Evolutionary conservation across 345 rosid species (phyloP), one percentile per base, ranked within the genome.

Genomic region (Bretschneidera sinensis): DNA sequence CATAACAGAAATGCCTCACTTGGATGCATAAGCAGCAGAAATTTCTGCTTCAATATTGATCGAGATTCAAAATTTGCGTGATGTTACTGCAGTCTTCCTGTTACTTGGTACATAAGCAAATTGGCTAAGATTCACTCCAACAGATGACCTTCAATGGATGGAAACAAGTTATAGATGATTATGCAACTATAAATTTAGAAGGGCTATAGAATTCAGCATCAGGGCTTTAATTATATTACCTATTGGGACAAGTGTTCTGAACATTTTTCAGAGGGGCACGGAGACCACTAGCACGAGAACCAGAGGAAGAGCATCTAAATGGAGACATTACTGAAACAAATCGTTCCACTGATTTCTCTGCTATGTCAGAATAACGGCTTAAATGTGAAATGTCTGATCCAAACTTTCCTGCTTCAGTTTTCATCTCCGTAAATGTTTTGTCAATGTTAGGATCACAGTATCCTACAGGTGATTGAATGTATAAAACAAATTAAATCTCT

Each of bases 211-310:
- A 17, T 17, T 16, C 19, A n/a, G n/a, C 49, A 51, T 31, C 22
- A 54, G 54, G 65, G 43, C n/a, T 43, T 28, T 17, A 43, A 34
- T 53, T 19, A 53, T 39, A 49, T 66, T 73, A 90, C 97, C 95
- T 74, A 39, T 66, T 74, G 54, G 62, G 71, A 60, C 63, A 60
- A 57, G 76, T 71, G 61, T 78, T 88, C 58, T 50, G 74, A 61
- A 88, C 61, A 61, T 88, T 86, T 76, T 78, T 94, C 13, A 94
- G 63, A 65, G 96, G 99, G 35, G 96, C 87, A 43, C 91, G 92
- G 14, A 94, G 95, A 69, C 99, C 96, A 19, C 99, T 94, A 52
- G 91, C 99, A 60, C 91, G 92, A 64, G 96, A 85, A 65, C 96
- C 95, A 48, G 87, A 60, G 47, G 84, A 73, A 11, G 80, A 71